Base-by-base conservation (phyloP, 495 filamentous ascomycete species). In the Penicillium samsonianum region DNA sequence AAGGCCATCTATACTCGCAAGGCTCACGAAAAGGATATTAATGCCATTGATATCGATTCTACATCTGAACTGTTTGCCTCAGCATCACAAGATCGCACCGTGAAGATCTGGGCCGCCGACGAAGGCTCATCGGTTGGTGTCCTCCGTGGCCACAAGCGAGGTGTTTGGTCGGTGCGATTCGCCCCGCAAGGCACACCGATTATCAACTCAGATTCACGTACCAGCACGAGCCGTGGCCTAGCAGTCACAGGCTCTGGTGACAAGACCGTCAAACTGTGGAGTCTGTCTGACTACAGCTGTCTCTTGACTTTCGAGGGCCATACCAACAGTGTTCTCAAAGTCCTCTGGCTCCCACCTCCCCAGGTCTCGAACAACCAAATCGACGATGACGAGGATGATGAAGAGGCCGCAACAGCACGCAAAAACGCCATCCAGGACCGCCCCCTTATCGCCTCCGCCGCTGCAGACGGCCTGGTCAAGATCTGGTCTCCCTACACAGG, bases 1-100 rank as follows among this genome's bases (percentile, higher is more conserved):
- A 80, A 82, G 63, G 86, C 90, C 7, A 63, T 82, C 16, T 95
- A 90, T 62, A 96, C 93, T 5, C 83, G 92, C 33, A 90, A 96
- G 73, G 95, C 94, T 2, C 94, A 99, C 70, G 94, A 99, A 56
- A 99, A 98, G 63, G 94, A 99, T 61, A 99, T 99, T 76, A 99
- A 99, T 62, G 91, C 94, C 5, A 78, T 99, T 17, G 90, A 94
- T 54, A 79, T 92, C 33, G 88, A 87, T 61, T 81, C 85, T 23
- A 78, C 79, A 14, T 82, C 82, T 14, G 78, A 80, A 16, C 71
- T 96, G 1, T 96, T 98, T 70, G 94, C 95, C 12, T 96, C 92
- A 0, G 94, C 94, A 35, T 97, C 93, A 11, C 94, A 98, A 71
- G 94, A 99, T 71, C 87, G 89, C 51, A 95, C 91, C 0, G 91